Conservation (phyloP, 192 early-diverging fungal genomes). For the Linnemannia zychae region DNA sequence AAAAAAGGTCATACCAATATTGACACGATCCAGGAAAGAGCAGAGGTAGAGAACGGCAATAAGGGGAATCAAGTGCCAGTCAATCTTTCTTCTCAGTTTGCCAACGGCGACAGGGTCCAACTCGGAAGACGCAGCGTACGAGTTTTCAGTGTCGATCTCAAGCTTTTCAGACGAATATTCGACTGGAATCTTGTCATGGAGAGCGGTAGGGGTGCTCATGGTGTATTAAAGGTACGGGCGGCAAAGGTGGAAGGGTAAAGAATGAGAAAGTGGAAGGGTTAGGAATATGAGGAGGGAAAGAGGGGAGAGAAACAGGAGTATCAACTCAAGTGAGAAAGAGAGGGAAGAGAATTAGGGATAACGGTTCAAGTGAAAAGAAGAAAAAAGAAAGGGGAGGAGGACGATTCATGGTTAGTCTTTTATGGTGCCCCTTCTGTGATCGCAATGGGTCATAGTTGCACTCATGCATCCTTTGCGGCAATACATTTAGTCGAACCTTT, state of each 20-base stretch:
- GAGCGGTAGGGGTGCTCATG: constrained; percentile 14
- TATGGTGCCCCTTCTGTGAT: background rate
- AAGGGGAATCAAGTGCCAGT: constrained; percentile 74
- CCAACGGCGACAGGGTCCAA: constrained; percentile 27
- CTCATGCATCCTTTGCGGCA: background rate
- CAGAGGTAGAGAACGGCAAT: constrained; percentile 77
- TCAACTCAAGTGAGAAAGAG: background rate
- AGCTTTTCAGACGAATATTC: constrained; percentile 22
- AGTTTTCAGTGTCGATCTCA: constrained; percentile 19
- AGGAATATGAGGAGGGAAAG: background rate
- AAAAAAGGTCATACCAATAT: constrained; percentile 32
- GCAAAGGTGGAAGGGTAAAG: background rate
- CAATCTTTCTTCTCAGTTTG: constrained; percentile 71
- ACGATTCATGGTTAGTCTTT: background rate
- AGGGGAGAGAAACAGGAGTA: too few relatives aligned
- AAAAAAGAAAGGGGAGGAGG: background rate
- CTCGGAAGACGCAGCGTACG: background rate
- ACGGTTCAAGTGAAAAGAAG: background rate
- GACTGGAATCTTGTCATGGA: constrained; percentile 14
- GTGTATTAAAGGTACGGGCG: background rate
- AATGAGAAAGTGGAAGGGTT: background rate
- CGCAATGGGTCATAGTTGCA: constrained; percentile 8
- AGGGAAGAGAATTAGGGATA: background rate
- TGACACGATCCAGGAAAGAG: constrained; percentile 76
- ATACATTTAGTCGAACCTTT: constrained; percentile 3